Evolutionary conservation across 2,329 filamentous ascomycete species (phyloP).

Genomic region (Pyricularia sp.): DNA sequence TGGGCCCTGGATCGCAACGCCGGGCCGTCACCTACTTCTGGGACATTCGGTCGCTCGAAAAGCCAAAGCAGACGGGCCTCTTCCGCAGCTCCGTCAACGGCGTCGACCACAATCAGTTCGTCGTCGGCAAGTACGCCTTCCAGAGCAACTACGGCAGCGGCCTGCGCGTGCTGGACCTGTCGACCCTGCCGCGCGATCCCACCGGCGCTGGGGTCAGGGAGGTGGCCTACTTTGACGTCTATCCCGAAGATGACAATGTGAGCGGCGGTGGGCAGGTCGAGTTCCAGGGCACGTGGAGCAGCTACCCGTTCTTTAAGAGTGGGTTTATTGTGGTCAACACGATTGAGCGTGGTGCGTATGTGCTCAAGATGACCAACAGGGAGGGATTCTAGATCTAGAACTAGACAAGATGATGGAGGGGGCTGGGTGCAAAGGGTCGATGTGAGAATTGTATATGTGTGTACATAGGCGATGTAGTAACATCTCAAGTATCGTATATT

Average conservation of each 20-base stretch:
- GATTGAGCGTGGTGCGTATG: slow-evolving; percentile 33
- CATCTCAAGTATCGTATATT: background rate
- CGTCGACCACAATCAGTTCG: slow-evolving; percentile 37
- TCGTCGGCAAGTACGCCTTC: slow-evolving; percentile 29
- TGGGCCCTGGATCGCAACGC: slow-evolving; percentile 11
- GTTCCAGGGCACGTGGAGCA: slow-evolving; percentile 32
- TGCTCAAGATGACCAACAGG: slow-evolving; percentile 18
- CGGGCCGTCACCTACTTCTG: slow-evolving; percentile 40
- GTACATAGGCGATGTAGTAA: background rate
- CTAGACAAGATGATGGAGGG: background rate
- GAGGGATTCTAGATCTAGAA: no score
- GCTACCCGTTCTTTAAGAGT: slow-evolving; percentile 32
- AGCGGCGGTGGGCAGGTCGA: slow-evolving; percentile 23
- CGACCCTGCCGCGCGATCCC: slow-evolving; percentile 20
- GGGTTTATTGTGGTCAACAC: slow-evolving; percentile 33
- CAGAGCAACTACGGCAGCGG: slow-evolving; percentile 38
- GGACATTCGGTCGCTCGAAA: slow-evolving; percentile 32
- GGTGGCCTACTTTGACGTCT: slow-evolving; percentile 35
- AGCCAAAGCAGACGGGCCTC: slow-evolving; percentile 30
- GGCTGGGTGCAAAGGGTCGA: no score
- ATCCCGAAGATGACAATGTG: slow-evolving; percentile 34
- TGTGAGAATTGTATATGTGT: background rate
- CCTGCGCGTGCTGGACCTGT: slow-evolving; percentile 24
- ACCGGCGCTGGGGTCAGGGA: slow-evolving; percentile 30
- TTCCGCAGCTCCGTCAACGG: slow-evolving; percentile 21